phyloP scores from a whole-genome alignment of 2,329 filamentous ascomycete genomes.

The Cercospora sp. region DNA sequence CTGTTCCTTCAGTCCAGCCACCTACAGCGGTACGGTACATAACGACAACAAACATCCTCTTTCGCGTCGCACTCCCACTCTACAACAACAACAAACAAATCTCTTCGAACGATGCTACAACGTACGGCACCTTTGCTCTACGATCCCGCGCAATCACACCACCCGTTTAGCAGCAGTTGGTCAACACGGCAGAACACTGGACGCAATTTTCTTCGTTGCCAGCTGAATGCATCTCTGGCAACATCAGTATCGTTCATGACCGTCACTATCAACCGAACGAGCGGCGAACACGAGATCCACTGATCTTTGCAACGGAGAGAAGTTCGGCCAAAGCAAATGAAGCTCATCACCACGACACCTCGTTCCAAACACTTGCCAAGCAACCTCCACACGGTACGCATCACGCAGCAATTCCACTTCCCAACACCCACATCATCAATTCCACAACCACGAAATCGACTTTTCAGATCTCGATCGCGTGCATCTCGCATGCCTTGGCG shows the following conservation, averaged over 20 bases:
- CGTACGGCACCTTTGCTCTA: neutral
- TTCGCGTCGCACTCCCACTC: constrained; percentile 6
- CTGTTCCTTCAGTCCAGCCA: constrained; percentile 2
- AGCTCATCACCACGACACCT: neutral
- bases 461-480: neutral
- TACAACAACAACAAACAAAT: constrained; percentile 11
- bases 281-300: neutral
- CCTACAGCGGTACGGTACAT: constrained; percentile 1
- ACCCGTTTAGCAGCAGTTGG: constrained; percentile 1
- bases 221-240: neutral
- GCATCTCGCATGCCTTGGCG: neutral
- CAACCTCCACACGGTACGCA: neutral
- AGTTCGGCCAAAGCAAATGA: neutral
- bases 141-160: neutral
- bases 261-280: neutral
- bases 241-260: neutral
- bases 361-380: neutral
- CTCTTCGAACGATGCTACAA: neutral
- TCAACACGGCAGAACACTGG: neutral
- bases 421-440: neutral
- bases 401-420: neutral
- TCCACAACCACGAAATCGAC: neutral
- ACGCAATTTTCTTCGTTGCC: constrained; percentile 1
- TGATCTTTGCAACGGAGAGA: neutral
- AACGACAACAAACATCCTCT: constrained; percentile 12